Base-by-base conservation (phyloP, 257 asterid species). In the Perilla frutescens region DNA sequence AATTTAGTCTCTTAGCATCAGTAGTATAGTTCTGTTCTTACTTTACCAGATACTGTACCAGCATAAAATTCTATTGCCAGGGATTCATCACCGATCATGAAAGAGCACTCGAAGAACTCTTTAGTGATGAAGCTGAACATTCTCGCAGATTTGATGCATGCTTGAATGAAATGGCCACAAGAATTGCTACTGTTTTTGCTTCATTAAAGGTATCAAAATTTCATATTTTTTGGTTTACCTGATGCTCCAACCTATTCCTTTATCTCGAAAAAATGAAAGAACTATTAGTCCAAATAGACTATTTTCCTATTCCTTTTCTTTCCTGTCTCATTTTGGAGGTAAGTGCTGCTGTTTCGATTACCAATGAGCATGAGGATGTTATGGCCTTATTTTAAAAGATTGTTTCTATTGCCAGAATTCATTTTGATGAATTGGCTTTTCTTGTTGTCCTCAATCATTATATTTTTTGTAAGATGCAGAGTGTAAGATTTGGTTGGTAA, bases 161-260 rank as follows among this genome's bases (percentile, higher is more conserved):
- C 91, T 83, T 92, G 89, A 88, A 83, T 74, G 81, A 66, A 75
- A 90, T 92, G 91, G 96, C 96, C 62, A 74, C 84, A 57, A 80
- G 98, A 77, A 80, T 92, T 79, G 90, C 96, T 72, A 92, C 98
- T 13, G 96, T 92, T 71, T 92, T 92, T 82, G 98, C 98, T 73
- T 92, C 98, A 36, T 66, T 92, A 78, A 92, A 92, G 96, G 98
- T 92, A 80, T 70, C 61, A 41, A 57, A 66, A 47, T 41, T 47
- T 63, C 15, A 65, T 20, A 66, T 31, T 54, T 47, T 51, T 62
- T 68, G 73, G 36, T 51, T n/a, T 55, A 54, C 68, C 40, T 44
- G 70, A 66, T 59, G 47, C 62, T 36, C 43, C 76, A 73, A 53
- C 37, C 40, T 32, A 14, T 65, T 74, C 44, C 45, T 34, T 53